A percentile compares a stretch with the other conserved stretches of the same genome.
Evolutionary conservation across 176 grass and related monocot genomes (phyloP).

Genomic region (Phoenix dactylifera): DNA sequence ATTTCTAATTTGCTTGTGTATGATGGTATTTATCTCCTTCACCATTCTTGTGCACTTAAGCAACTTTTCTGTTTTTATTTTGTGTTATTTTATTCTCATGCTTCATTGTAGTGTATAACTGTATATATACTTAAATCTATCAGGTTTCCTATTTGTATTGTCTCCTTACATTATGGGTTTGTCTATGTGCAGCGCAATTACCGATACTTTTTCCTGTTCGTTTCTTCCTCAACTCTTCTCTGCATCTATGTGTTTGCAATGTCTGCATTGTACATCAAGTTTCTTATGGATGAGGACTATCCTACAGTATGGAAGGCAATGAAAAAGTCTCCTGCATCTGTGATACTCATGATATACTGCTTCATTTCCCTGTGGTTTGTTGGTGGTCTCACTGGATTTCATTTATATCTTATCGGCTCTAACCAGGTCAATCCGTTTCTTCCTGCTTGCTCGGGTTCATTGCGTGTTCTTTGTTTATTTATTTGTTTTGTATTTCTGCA

Average conservation of each 20-base stretch:
- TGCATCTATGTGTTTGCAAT: conserved; percentile 96
- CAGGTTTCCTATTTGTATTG: background rate
- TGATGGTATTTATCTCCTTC: background rate
- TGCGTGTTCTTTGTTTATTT: conserved; percentile 4
- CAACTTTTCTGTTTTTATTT: background rate
- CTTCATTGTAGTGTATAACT: no score
- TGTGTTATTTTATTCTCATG: background rate
- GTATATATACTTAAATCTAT: background rate
- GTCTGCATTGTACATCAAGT: conserved; percentile 86
- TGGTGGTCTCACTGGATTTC: conserved; percentile 92
- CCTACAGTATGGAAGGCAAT: conserved; percentile 97
- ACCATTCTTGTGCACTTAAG: background rate
- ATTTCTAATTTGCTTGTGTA: no score
- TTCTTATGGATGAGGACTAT: conserved; percentile 74
- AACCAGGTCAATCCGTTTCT: conserved; percentile 61
- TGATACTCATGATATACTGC: conserved; percentile 83
- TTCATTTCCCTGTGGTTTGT: conserved; percentile 97
- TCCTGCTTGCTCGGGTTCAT: background rate
- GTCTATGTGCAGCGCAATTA: conserved; percentile 74
- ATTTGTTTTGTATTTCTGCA: no score
- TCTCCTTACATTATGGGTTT: conserved; percentile 6
- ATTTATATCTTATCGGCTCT: conserved; percentile 84
- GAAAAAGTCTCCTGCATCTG: conserved; percentile 70
- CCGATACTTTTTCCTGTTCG: conserved; percentile 92
- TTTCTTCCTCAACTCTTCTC: conserved; percentile 84